Conservation (phyloP, 805 yeast species). For the Schizosaccharomyces cryophilus region DNA sequence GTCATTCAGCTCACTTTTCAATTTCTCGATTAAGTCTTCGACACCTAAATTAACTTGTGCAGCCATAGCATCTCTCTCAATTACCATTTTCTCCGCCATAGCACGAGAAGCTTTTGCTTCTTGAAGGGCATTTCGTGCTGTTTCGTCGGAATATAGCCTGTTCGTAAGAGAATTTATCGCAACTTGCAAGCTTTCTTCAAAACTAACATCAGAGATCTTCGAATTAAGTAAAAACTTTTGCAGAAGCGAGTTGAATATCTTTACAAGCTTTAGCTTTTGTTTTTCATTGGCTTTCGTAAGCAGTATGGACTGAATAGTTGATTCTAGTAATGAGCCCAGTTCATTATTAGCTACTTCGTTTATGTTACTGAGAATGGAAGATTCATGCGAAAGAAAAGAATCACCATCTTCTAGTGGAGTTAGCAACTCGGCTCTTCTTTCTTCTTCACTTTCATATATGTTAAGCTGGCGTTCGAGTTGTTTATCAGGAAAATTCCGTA, state of each 20-base stretch:
- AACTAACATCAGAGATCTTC: neutral
- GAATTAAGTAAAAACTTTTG: neutral
- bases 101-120: slow-evolving; percentile 30
- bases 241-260: neutral
- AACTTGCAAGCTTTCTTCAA: neutral
- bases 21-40: slow-evolving; percentile 38
- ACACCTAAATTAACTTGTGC: slow-evolving; percentile 52
- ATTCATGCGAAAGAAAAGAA: neutral
- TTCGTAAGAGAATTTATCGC: slow-evolving; percentile 22
- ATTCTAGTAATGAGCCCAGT: neutral
- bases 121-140: slow-evolving; percentile 44
- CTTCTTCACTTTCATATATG: neutral
- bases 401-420: neutral
- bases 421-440: neutral
- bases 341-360: neutral
- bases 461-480: neutral
- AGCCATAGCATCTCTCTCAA: slow-evolving; percentile 38
- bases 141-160: slow-evolving; percentile 61
- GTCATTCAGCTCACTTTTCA: slow-evolving; percentile 38
- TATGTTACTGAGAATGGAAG: neutral
- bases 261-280: neutral
- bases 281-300: neutral
- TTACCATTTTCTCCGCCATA: slow-evolving; percentile 29
- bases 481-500: neutral
- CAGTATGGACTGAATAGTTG: neutral